These are phyloP conservation scores for Phytopythium sindhum DNA, from an alignment of 352 stramenopile genomes.

Conservation along the genomic window DNA sequence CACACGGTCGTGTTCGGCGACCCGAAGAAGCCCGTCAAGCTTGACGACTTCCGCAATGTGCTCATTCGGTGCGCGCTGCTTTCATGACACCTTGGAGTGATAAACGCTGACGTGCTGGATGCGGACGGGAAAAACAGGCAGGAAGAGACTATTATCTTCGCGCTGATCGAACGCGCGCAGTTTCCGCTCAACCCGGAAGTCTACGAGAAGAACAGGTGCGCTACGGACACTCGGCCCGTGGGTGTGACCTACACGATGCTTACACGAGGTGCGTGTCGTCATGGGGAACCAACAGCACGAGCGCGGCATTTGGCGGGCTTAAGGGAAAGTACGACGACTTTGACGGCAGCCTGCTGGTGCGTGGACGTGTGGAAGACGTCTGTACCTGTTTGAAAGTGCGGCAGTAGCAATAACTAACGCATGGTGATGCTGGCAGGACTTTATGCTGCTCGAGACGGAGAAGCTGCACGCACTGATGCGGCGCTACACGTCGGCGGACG, in stretches of 20 bases:
- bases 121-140: slow-evolving; percentile 36
- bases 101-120: not conserved
- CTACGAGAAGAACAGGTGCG: slow-evolving; percentile 88
- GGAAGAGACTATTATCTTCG: slow-evolving; percentile 99
- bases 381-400: not conserved
- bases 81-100: not conserved
- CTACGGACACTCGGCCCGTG: not conserved
- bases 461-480: slow-evolving; percentile 92
- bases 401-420: not conserved
- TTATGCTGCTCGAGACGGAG: slow-evolving; percentile 97
- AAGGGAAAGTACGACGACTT: slow-evolving; percentile 87
- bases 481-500: slow-evolving; percentile 98
- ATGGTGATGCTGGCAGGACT: slow-evolving; percentile 72
- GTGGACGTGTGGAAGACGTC: not conserved
- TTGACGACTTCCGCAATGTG: slow-evolving; percentile 87
- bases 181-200: slow-evolving; percentile 94
- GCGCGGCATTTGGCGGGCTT: slow-evolving; percentile 67
- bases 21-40: slow-evolving; percentile 65
- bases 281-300: slow-evolving; percentile 34
- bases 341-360: slow-evolving; percentile 72
- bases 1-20: slow-evolving; percentile 66
- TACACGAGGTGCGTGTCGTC: not conserved
- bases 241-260: not conserved
- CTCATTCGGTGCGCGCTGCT: slow-evolving; percentile 58
- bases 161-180: slow-evolving; percentile 97